Base-by-base conservation (phyloP, 495 filamentous ascomycete genomes). In the Evansstolkia leycettana region DNA sequence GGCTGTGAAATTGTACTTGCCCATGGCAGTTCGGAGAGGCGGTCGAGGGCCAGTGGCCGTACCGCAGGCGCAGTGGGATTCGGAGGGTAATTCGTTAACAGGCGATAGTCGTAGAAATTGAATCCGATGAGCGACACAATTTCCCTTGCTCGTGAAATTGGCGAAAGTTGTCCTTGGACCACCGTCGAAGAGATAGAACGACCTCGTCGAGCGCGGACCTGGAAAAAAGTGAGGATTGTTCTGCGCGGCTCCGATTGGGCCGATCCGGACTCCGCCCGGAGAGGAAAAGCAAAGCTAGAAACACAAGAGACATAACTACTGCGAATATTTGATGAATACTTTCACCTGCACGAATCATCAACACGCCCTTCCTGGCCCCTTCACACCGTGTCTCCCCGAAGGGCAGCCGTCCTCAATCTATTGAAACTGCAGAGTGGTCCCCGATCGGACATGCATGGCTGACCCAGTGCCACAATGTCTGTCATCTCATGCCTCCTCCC, bases 1-100 rank as follows among this genome's bases (percentile, higher is more conserved):
- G 39, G 86, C 69, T 45, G 75, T 74, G 57, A 90, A 69, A 52
- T 84, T 72, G 58, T 76, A 73, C 50, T 78, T 76, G 46, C 78
- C 75, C 78, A 82, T 82, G 25, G 40, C 43, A 33, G 37, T 20
- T 36, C 27, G 28, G 33, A 28, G 39, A 20, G 34, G 5, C 5
- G 20, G 4, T 9, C 23, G n/a, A 17, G 31, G 32, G 25, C 30
- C 29, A 11, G 33, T 28, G 10, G 25, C 34, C 23, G 14, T 39
- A 24, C 34, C 8, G 12, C 11, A 28, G 17, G 20, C 9, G 31
- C 19, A 32, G 25, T 23, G 34, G 17, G 32, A 32, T 38, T 29
- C 9, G 28, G 37, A 24, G 23, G 27, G 17, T 10, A 26, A 38
- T 38, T 13, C 28, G 13, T 31, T 31, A 12, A 5, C 17, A 38